These are phyloP conservation scores for Globisporangium paroecandrum DNA, from an alignment of 352 stramenopile genomes.

Conservation along the genomic window DNA sequence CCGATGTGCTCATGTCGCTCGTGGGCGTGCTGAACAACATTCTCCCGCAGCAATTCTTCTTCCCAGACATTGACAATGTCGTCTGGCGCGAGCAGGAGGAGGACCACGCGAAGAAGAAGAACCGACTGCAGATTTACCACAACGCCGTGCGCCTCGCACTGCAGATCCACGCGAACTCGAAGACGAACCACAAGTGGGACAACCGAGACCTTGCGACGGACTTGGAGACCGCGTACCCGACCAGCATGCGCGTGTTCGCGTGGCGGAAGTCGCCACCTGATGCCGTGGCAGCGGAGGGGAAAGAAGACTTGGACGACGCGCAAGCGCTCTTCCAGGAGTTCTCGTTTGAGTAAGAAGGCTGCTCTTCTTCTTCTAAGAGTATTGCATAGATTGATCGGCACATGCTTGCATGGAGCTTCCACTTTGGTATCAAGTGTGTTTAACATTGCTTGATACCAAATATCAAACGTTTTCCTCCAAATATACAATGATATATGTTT, in stretches of 20 bases:
- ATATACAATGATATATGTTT: too few relatives aligned
- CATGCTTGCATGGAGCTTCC: background rate
- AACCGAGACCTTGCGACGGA: conserved; percentile 10
- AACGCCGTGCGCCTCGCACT: conserved; percentile 36
- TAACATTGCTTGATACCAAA: too few relatives aligned
- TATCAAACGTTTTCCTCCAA: too few relatives aligned
- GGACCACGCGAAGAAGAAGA: conserved; percentile 14
- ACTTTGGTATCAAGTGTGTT: too few relatives aligned
- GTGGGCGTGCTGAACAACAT: conserved; percentile 57
- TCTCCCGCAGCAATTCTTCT: conserved; percentile 35
- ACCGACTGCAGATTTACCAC: conserved; percentile 47
- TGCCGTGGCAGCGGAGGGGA: background rate
- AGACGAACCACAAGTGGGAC: conserved; percentile 39
- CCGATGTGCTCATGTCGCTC: conserved; percentile 49
- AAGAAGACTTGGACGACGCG: background rate
- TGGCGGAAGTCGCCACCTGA: conserved; percentile 10
- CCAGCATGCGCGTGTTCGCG: conserved; percentile 16
- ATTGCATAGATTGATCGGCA: background rate
- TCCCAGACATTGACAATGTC: conserved; percentile 31
- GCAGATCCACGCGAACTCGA: conserved; percentile 43
- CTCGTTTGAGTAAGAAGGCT: conserved; percentile 11
- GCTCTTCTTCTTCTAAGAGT: background rate
- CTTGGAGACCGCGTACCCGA: conserved; percentile 11
- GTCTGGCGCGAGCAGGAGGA: conserved; percentile 21
- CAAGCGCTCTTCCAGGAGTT: conserved; percentile 13